Conservation (phyloP, 2,329 filamentous ascomycete species). For the Penicillium freii region DNA sequence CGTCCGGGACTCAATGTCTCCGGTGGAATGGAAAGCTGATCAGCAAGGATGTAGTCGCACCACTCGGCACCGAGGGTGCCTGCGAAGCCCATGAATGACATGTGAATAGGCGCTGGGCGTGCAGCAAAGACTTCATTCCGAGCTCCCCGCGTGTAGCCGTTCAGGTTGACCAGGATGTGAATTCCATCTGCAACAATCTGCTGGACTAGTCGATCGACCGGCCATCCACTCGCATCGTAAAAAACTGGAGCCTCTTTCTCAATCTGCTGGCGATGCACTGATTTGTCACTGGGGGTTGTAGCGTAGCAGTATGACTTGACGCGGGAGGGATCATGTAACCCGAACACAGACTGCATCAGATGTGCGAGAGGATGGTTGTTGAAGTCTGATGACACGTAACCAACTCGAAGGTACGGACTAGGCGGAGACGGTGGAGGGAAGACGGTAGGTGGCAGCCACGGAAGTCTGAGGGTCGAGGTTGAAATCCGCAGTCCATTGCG, state of each 20-base stretch:
- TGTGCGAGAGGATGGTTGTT: slow-evolving; percentile 97
- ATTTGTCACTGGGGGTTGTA: slow-evolving; percentile 86
- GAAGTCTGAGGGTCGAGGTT: slow-evolving; percentile 77
- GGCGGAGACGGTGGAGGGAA: slow-evolving; percentile 85
- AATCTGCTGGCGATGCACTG: slow-evolving; percentile 85
- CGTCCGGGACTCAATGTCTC: slow-evolving; percentile 78
- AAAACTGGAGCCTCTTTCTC: slow-evolving; percentile 91
- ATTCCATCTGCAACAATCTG: slow-evolving; percentile 87
- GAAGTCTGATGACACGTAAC: slow-evolving; percentile 97
- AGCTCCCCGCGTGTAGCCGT: slow-evolving; percentile 95
- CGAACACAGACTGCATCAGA: slow-evolving; percentile 98
- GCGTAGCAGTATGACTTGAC: slow-evolving; percentile 93
- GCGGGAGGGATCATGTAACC: slow-evolving; percentile 71
- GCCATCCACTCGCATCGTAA: slow-evolving; percentile 81
- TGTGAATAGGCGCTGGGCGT: slow-evolving; percentile 89
- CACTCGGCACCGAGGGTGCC: slow-evolving; percentile 94
- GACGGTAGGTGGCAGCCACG: slow-evolving; percentile 80
- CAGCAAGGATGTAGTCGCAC: slow-evolving; percentile 96
- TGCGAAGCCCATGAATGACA: slow-evolving; percentile 99
- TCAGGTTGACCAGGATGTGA: slow-evolving; percentile 95
- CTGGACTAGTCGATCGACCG: slow-evolving; percentile 75
- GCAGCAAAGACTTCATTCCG: slow-evolving; percentile 96
- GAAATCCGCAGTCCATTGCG: slow-evolving; percentile 92
- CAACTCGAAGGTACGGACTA: slow-evolving; percentile 78
- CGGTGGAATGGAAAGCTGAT: slow-evolving; percentile 78